Evolutionary conservation across 305 asterid genomes (phyloP).

Genomic region (Fraxinus paxiana): DNA sequence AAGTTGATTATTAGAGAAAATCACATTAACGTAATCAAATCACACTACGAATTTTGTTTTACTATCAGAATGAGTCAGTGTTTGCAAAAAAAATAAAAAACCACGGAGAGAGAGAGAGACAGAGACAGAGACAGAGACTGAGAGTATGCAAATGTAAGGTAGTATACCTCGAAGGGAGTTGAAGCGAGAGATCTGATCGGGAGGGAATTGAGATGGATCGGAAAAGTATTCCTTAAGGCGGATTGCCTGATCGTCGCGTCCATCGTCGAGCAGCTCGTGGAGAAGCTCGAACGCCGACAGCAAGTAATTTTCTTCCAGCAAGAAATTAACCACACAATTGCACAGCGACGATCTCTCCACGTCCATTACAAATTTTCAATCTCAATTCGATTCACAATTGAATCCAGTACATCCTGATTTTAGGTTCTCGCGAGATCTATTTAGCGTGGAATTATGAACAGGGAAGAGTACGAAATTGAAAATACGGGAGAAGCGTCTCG

Average conservation of each 20-base stretch:
- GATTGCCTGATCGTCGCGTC: constrained; percentile 91
- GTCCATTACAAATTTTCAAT: constrained; percentile 55
- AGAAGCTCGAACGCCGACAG: constrained; percentile 97
- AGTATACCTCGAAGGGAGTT: constrained; percentile 79
- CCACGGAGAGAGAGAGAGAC: background rate
- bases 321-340: constrained; percentile 94
- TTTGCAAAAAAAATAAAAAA: background rate
- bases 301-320: constrained; percentile 87
- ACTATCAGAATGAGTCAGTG: background rate
- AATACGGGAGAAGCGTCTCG: background rate
- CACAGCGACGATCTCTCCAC: constrained; percentile 97
- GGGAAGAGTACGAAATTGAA: constrained; percentile 19
- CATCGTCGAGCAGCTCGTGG: constrained; percentile 96
- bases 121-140: background rate
- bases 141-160: background rate
- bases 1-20: background rate
- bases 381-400: constrained; percentile 26
- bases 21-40: background rate
- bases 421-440: constrained; percentile 30
- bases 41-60: background rate
- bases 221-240: constrained; percentile 91
- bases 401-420: constrained; percentile 20
- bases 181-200: constrained; percentile 91
- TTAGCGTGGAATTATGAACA: constrained; percentile 28
- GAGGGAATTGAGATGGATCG: constrained; percentile 77